Percentiles rank a stretch among this genome's conserved stretches.
These are phyloP conservation scores for Penicillium parvum DNA, from an alignment of 495 filamentous ascomycete genomes.

Conservation along the genomic window DNA sequence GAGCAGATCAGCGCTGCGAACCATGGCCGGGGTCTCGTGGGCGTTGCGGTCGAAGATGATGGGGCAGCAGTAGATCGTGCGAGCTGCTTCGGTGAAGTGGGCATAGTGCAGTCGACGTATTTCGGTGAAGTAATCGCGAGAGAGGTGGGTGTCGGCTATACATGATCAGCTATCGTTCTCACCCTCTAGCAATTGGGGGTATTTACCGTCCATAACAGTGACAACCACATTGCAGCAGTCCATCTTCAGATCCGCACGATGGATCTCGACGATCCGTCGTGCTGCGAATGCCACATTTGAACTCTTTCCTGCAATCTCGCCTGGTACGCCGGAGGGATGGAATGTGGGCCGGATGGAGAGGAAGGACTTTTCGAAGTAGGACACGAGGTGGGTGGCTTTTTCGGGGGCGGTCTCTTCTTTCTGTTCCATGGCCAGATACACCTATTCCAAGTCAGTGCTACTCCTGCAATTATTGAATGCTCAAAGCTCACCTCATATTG, in stretches of 20 bases:
- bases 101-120: slow-evolving; percentile 55
- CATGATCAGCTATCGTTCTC: slow-evolving; percentile 4
- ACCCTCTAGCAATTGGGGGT: not conserved
- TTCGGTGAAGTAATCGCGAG: slow-evolving; percentile 57
- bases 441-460: slow-evolving; percentile 30
- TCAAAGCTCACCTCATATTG: slow-evolving; percentile 68
- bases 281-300: slow-evolving; percentile 66
- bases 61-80: slow-evolving; percentile 61
- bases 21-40: slow-evolving; percentile 58
- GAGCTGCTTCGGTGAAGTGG: slow-evolving; percentile 50
- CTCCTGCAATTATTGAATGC: too few species aligned
- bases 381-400: slow-evolving; percentile 52
- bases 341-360: slow-evolving; percentile 56
- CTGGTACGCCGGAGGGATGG: slow-evolving; percentile 56
- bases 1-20: slow-evolving; percentile 62
- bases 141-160: slow-evolving; percentile 64
- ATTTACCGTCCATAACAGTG: slow-evolving; percentile 63
- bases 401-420: slow-evolving; percentile 49
- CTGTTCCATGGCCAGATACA: slow-evolving; percentile 69
- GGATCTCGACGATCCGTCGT: slow-evolving; percentile 54
- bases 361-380: slow-evolving; percentile 55
- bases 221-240: slow-evolving; percentile 57
- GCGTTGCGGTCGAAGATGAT: slow-evolving; percentile 71
- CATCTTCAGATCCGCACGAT: slow-evolving; percentile 32
- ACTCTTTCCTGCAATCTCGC: slow-evolving; percentile 63